A percentile compares a stretch with the other conserved stretches of the same genome.
Conservation (phyloP, 2,329 filamentous ascomycete species). For the Ophiosphaerella herpotricha region DNA sequence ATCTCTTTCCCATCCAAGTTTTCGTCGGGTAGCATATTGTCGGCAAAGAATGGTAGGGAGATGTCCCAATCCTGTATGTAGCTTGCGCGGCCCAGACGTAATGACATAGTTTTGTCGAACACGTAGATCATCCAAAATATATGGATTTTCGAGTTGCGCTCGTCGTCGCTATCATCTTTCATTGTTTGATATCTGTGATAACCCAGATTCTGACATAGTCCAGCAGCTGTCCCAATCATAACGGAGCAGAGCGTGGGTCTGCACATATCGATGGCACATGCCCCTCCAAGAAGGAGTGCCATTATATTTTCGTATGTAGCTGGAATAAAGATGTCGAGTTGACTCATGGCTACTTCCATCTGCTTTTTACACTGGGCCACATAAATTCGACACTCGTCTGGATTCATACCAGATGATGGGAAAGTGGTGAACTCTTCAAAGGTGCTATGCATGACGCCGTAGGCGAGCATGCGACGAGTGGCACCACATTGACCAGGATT, state of each 20-base stretch:
- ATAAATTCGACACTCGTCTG: conserved; percentile 8
- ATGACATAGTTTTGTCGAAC: conserved; percentile 46
- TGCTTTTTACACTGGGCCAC: conserved; percentile 45
- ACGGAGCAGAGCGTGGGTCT: conserved; percentile 44
- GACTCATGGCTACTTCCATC: conserved; percentile 46
- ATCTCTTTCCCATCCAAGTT: conserved; percentile 21
- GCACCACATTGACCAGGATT: conserved; percentile 21
- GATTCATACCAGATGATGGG: conserved; percentile 17
- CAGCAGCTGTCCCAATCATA: conserved; percentile 37
- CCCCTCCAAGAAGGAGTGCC: conserved; percentile 37
- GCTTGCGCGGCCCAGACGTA: conserved; percentile 44
- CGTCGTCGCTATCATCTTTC: conserved; percentile 36
- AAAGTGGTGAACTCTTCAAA: conserved; percentile 33
- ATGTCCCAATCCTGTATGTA: conserved; percentile 48
- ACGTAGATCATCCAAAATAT: conserved; percentile 47
- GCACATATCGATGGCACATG: conserved; percentile 40
- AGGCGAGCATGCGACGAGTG: conserved; percentile 34
- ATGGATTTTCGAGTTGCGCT: conserved; percentile 35
- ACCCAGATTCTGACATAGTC: conserved; percentile 39
- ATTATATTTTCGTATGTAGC: conserved; percentile 45
- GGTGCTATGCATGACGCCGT: conserved; percentile 35
- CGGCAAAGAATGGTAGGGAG: conserved; percentile 27
- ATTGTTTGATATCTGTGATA: conserved; percentile 44
- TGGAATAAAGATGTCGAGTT: conserved; percentile 40
- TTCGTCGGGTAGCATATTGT: conserved; percentile 4